These are phyloP conservation scores for Penicillium decumbens DNA, from an alignment of 2,329 filamentous ascomycete genomes.

Conservation along the genomic window DNA sequence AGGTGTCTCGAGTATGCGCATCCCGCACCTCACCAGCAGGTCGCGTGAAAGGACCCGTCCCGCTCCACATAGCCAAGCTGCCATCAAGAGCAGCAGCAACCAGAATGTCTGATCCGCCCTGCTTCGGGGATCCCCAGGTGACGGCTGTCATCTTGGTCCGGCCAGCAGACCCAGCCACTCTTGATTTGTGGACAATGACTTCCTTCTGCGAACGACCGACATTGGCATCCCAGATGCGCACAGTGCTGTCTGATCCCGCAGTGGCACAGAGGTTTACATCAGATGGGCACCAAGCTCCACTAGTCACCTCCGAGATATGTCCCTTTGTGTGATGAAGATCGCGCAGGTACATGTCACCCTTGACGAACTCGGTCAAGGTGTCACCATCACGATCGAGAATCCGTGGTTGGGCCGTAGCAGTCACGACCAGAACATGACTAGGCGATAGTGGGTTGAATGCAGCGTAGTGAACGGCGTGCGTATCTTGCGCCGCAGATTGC, in stretches of 20 bases:
- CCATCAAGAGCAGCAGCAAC: conserved; percentile 83
- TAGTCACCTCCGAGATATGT: conserved; percentile 86
- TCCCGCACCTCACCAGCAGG: conserved; percentile 78
- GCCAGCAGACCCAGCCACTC: conserved; percentile 78
- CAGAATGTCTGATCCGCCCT: conserved; percentile 74
- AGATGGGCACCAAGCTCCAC: conserved; percentile 84
- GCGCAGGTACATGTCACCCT: conserved; percentile 96
- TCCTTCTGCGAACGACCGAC: conserved; percentile 85
- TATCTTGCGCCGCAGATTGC: conserved; percentile 65
- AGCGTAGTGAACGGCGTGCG: conserved; percentile 81
- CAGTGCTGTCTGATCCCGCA: conserved; percentile 87
- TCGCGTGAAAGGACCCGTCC: conserved; percentile 77
- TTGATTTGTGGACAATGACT: conserved; percentile 93
- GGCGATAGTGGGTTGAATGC: conserved; percentile 81
- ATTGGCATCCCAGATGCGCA: conserved; percentile 96
- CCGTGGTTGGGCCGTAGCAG: conserved; percentile 84
- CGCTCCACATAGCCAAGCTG: conserved; percentile 84
- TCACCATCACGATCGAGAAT: conserved; percentile 87
- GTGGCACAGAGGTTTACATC: conserved; percentile 83
- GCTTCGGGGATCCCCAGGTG: conserved; percentile 71
- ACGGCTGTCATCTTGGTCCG: conserved; percentile 92
- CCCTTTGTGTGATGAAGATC: conserved; percentile 98
- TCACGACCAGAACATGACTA: conserved; percentile 75
- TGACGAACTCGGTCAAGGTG: conserved; percentile 78
- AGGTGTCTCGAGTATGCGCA: conserved; percentile 76